Percentiles rank a stretch among this genome's conserved stretches.
Evolutionary conservation across 2,329 filamentous ascomycete species (phyloP).

Genomic region (Clarireedia homoeocarpa): DNA sequence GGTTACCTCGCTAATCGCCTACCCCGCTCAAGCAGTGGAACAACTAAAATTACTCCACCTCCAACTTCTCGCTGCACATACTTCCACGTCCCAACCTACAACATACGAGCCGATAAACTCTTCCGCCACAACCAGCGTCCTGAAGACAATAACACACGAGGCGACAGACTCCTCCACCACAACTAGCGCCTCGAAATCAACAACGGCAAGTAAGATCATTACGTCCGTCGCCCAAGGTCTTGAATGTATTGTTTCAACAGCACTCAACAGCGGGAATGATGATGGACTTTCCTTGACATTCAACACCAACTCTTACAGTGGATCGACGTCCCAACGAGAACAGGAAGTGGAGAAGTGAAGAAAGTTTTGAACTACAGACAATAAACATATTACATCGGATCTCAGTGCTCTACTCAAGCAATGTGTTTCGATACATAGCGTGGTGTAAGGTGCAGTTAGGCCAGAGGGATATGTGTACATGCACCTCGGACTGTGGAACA

Average conservation of each 20-base stretch:
- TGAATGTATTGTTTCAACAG: background rate
- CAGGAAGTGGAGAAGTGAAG: too few species aligned
- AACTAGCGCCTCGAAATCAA: background rate
- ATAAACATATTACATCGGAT: too few species aligned
- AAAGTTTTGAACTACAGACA: too few species aligned
- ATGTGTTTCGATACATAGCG: too few species aligned
- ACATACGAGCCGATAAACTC: background rate
- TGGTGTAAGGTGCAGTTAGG: too few species aligned
- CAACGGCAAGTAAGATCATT: background rate
- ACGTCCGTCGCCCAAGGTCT: background rate
- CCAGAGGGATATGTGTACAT: too few species aligned
- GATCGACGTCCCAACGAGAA: too few species aligned
- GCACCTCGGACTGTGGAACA: too few species aligned
- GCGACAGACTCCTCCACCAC: background rate
- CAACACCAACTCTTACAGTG: too few species aligned
- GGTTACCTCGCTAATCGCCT: background rate
- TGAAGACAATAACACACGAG: background rate
- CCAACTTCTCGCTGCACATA: background rate
- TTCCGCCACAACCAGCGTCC: too few species aligned
- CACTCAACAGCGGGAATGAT: background rate
- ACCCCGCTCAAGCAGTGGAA: background rate
- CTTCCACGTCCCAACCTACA: background rate
- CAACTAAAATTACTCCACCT: background rate
- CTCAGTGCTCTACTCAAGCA: too few species aligned
- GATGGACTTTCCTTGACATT: background rate